Percentiles rank a stretch among this genome's conserved stretches.
phyloP scores from a whole-genome alignment of 2,329 filamentous ascomycete species.

The Orbilia blumenaviensis region DNA sequence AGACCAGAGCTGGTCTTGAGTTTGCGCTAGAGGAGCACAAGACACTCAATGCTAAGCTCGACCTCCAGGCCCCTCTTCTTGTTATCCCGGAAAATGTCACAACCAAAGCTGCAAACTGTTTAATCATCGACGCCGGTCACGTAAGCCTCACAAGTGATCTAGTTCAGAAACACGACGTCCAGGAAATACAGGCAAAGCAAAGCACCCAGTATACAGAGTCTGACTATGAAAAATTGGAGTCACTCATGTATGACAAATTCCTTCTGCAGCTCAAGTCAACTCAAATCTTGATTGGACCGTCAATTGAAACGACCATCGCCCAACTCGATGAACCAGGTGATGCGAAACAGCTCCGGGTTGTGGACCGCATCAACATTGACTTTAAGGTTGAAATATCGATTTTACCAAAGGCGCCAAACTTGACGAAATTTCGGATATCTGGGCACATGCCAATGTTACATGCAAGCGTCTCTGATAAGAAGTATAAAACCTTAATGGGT shows the following conservation, averaged over 20 bases:
- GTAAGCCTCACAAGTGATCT: slow-evolving; percentile 93
- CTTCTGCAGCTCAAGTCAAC: slow-evolving; percentile 91
- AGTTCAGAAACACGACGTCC: slow-evolving; percentile 88
- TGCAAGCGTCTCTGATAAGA: slow-evolving; percentile 88
- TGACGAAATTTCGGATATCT: slow-evolving; percentile 90
- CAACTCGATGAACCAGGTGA: slow-evolving; percentile 73
- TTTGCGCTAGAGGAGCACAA: slow-evolving; percentile 98
- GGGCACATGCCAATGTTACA: slow-evolving; percentile 92
- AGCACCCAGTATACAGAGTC: slow-evolving; percentile 85
- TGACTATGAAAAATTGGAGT: slow-evolving; percentile 86
- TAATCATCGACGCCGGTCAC: slow-evolving; percentile 96
- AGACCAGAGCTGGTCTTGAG: slow-evolving; percentile 93
- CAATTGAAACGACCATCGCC: slow-evolving; percentile 85
- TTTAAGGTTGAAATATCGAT: slow-evolving; percentile 97
- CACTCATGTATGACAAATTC: slow-evolving; percentile 98
- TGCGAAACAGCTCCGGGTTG: slow-evolving; percentile 80
- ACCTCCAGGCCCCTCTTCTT: slow-evolving; percentile 93
- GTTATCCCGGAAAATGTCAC: slow-evolving; percentile 95
- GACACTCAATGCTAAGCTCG: slow-evolving; percentile 94
- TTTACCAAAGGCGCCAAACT: slow-evolving; percentile 89
- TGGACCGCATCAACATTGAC: slow-evolving; percentile 96
- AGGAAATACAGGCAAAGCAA: slow-evolving; percentile 90
- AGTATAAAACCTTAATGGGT: slow-evolving; percentile 97
- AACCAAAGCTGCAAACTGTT: slow-evolving; percentile 78
- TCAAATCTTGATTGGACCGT: slow-evolving; percentile 92